Evolutionary conservation across 441 rosid species (phyloP), one percentile per base, ranked within the genome.

Genomic region (Pelargonium australe): DNA sequence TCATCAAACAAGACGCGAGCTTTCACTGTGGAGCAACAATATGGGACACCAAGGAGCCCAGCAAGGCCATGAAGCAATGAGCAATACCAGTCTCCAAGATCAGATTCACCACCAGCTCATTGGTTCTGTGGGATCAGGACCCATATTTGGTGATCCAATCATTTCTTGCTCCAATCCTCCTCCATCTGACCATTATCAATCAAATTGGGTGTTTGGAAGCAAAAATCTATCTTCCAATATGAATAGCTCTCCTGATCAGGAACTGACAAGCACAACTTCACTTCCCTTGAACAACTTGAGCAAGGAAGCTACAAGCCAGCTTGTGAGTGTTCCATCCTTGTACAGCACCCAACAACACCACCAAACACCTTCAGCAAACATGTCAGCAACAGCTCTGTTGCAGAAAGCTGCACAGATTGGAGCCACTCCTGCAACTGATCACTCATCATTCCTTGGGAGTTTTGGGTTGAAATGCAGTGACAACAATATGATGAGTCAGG

Each of bases 351-450:
- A 87, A 66, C 89, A 85, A 62, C 81, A 76, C 3, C 78, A 78
- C 62, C 83, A 76, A 16, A 66, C 76, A 19, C 16, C 73, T 17
- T 71, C 82, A 43, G 82, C 78, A 49, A 89, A 75, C 74, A 77
- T 80, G 4, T 85, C 88, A 11, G 88, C 92, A 55, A 87, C 87
- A 13, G 89, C 92, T 12, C 69, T 84, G 70, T 68, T 84, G 57
- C 87, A 85, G 75, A 82, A 80, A 76, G 87, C 87, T n/a, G 82
- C 88, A 12, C 84, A 82, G 77, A 85, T 84, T 82, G 89, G 85
- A 20, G 76, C 86, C 3, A 85, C 60, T 14, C 60, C 81, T 14
- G 78, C 96, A 31, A 70, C 86, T 0, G 85, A 53, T 53, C 17
- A 84, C 31, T 75, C 79, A 4, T 71, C 88, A 72, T 85, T 84